A percentile compares a stretch with the other conserved stretches of the same genome.
phyloP scores from a whole-genome alignment of 2,329 filamentous ascomycete species.

The Penicillium corylophilum region DNA sequence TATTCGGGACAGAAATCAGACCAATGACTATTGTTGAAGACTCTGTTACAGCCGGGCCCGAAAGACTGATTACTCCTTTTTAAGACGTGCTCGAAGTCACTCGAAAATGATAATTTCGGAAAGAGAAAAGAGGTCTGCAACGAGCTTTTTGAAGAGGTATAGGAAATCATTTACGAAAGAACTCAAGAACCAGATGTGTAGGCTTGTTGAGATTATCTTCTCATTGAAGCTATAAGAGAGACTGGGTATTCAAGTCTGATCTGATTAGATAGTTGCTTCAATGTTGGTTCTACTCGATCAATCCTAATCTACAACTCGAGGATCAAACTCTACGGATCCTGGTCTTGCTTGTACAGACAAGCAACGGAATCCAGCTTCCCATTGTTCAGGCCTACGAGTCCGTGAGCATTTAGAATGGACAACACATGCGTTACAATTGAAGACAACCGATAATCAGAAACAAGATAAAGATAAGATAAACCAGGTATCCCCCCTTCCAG shows the following conservation, averaged over 20 bases:
- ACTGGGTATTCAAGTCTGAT: background rate
- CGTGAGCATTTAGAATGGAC: background rate
- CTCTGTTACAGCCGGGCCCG: no score
- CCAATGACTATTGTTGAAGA: background rate
- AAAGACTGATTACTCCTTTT: no score
- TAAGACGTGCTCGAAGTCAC: no score
- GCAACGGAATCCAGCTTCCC: background rate
- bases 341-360: background rate
- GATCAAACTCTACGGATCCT: background rate
- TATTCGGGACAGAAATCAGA: background rate
- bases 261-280: background rate
- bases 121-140: no score
- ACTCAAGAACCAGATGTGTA: no score
- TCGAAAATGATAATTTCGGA: no score
- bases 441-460: conserved; percentile 22
- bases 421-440: conserved; percentile 22
- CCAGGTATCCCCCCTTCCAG: conserved; percentile 20
- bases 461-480: conserved; percentile 23
- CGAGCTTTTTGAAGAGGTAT: no score
- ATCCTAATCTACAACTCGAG: background rate
- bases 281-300: background rate
- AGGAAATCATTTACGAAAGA: no score
- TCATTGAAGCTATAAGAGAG: no score
- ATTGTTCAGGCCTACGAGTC: background rate
- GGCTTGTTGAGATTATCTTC: no score